Evolutionary conservation across 2,329 filamentous ascomycete species (phyloP).

Genomic region (Pyrenophora graminea): DNA sequence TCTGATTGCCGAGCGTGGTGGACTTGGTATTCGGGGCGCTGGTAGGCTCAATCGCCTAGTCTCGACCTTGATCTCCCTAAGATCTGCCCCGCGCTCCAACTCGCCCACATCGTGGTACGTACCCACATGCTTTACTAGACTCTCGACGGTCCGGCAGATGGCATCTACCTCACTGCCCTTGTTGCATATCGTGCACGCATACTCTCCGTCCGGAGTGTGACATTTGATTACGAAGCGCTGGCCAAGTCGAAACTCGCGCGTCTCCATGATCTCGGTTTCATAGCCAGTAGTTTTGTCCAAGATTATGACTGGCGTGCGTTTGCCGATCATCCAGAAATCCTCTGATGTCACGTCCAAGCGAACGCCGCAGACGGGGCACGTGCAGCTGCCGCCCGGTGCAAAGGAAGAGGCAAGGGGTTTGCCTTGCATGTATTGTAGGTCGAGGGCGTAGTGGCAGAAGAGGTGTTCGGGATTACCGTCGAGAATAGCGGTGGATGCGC

Average conservation of each 20-base stretch:
- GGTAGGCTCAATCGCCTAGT: conserved; percentile 26
- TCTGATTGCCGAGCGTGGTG: conserved; percentile 13
- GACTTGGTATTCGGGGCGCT: conserved; percentile 21
- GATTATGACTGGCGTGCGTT: conserved; percentile 35
- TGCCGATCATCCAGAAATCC: conserved; percentile 48
- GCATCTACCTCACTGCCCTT: conserved; percentile 42
- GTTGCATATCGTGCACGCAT: conserved; percentile 44
- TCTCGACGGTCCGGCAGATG: conserved; percentile 41
- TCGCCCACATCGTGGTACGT: conserved; percentile 40
- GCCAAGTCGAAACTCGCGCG: conserved; percentile 42
- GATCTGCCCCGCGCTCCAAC: conserved; percentile 38
- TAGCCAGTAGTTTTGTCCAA: conserved; percentile 27
- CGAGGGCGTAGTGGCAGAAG: conserved; percentile 44
- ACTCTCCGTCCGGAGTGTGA: conserved; percentile 43
- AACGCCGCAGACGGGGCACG: conserved; percentile 38
- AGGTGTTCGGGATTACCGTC: conserved; percentile 24
- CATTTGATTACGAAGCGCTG: conserved; percentile 47
- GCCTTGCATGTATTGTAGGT: conserved; percentile 37
- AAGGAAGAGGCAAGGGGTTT: conserved; percentile 40
- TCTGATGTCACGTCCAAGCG: conserved; percentile 34
- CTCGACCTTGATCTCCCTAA: conserved; percentile 33
- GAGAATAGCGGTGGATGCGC: conserved; percentile 29
- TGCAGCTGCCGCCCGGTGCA: conserved; percentile 36
- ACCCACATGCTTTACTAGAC: conserved; percentile 44
- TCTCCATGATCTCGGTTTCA: conserved; percentile 40